Evolutionary conservation across 805 yeast species (phyloP).

Genomic region (Candida maesae): DNA sequence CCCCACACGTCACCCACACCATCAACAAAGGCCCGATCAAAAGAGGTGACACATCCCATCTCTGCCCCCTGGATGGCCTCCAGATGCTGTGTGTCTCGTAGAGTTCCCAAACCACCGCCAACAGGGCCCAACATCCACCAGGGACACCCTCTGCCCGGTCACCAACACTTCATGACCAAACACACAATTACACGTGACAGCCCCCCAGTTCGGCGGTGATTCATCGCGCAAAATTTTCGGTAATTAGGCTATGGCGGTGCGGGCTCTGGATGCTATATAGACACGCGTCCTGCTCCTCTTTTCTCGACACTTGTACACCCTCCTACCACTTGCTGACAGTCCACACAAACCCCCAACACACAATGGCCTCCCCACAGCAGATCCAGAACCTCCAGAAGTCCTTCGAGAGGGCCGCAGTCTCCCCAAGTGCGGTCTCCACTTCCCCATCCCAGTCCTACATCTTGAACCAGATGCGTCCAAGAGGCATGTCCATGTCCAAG

Average conservation of each 20-base stretch:
- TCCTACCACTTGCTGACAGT: too few species aligned
- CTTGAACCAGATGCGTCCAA: conserved; percentile 41
- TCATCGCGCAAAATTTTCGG: conserved; percentile 15
- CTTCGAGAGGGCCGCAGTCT: conserved; percentile 53
- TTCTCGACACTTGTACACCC: background rate
- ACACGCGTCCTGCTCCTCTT: background rate
- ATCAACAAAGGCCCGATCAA: too few species aligned
- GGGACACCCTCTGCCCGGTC: too few species aligned
- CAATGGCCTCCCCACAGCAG: conserved; percentile 68
- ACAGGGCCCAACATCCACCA: too few species aligned
- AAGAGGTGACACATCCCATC: too few species aligned
- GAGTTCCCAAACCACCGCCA: too few species aligned
- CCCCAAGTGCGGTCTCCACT: conserved; percentile 73
- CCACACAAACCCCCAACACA: background rate
- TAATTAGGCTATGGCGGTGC: conserved; percentile 7
- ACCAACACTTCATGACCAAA: too few species aligned
- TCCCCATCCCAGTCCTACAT: conserved; percentile 76
- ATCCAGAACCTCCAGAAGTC: conserved; percentile 50
- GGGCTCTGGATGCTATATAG: conserved; percentile 1
- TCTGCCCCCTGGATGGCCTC: too few species aligned
- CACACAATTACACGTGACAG: conserved; percentile 18
- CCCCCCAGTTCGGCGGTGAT: conserved; percentile 2
- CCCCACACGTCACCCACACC: background rate
- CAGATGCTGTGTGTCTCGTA: too few species aligned
- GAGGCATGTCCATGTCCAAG: conserved; percentile 38